A percentile compares a stretch with the other conserved stretches of the same genome.
Evolutionary conservation across 2,329 filamentous ascomycete genomes (phyloP).

Genomic region (Colletotrichum phormii): DNA sequence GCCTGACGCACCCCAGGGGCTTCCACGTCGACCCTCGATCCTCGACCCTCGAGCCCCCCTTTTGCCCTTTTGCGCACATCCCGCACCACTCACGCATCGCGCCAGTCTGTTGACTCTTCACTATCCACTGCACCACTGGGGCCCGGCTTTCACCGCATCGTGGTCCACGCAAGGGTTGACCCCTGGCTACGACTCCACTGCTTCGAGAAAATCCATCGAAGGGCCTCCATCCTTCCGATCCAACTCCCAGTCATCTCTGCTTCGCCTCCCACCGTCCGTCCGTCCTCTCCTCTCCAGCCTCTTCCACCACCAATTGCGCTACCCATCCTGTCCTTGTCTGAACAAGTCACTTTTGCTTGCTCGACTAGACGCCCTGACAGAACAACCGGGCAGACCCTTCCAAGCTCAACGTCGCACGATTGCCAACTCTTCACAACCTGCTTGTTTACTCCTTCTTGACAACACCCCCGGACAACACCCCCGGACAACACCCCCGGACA

Average conservation of each 20-base stretch:
- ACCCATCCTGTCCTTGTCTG: slow-evolving; percentile 8
- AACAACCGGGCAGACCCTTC: slow-evolving; percentile 34
- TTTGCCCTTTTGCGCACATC: slow-evolving; percentile 29
- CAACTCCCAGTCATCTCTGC: not conserved
- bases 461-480: slow-evolving; percentile 21
- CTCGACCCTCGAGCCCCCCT: slow-evolving; percentile 42
- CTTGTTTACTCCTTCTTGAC: slow-evolving; percentile 30
- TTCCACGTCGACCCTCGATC: slow-evolving; percentile 36
- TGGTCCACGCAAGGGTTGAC: slow-evolving; percentile 21
- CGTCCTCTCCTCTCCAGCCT: slow-evolving; percentile 9
- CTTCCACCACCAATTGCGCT: not conserved
- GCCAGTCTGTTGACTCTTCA: slow-evolving; percentile 2
- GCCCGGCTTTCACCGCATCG: slow-evolving; percentile 34
- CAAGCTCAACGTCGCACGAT: slow-evolving; percentile 30
- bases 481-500: slow-evolving; percentile 19
- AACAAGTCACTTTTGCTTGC: slow-evolving; percentile 10
- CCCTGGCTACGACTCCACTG: slow-evolving; percentile 35
- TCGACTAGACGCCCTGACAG: slow-evolving; percentile 31
- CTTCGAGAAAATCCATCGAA: slow-evolving; percentile 39
- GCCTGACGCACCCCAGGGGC: slow-evolving; percentile 50
- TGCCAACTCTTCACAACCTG: slow-evolving; percentile 19
- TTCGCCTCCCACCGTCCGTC: not conserved
- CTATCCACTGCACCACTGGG: slow-evolving; percentile 16
- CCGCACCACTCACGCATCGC: slow-evolving; percentile 27
- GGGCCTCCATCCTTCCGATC: slow-evolving; percentile 12